Evolutionary conservation across 805 yeast genomes (phyloP).

Genomic region (Candida berthetii): DNA sequence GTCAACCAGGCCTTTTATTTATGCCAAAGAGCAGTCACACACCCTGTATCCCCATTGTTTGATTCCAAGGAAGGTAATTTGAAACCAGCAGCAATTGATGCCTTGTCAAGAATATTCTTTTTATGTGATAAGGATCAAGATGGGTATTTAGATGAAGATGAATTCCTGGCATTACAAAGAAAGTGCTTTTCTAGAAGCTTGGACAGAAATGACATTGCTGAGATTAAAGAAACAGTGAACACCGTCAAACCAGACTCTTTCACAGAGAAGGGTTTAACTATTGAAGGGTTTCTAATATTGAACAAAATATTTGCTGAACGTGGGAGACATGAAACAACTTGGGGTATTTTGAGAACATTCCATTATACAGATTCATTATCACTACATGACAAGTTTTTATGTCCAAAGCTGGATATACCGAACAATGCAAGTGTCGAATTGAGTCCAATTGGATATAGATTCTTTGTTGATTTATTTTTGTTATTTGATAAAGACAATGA

Average conservation of each 20-base stretch:
- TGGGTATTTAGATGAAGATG: conserved; percentile 67
- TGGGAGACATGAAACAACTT: conserved; percentile 94
- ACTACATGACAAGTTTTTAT: conserved; percentile 69
- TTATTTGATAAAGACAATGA: conserved; percentile 93
- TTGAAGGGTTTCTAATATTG: conserved; percentile 68
- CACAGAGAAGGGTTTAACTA: conserved; percentile 50
- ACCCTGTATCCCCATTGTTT: conserved; percentile 88
- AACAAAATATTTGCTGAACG: conserved; percentile 81
- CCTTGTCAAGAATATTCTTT: conserved; percentile 76
- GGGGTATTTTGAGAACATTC: conserved; percentile 89
- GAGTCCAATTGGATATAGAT: conserved; percentile 87
- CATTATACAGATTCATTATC: conserved; percentile 91
- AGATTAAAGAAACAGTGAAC: conserved; percentile 32
- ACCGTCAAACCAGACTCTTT: conserved; percentile 24
- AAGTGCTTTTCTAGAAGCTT: conserved; percentile 65
- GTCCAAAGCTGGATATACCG: conserved; percentile 74
- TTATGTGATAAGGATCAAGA: conserved; percentile 89
- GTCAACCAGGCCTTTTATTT: conserved; percentile 89
- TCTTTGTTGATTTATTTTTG: conserved; percentile 83
- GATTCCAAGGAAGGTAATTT: conserved; percentile 85
- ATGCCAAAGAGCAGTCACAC: conserved; percentile 89
- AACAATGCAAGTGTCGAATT: conserved; percentile 78
- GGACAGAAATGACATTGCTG: conserved; percentile 42
- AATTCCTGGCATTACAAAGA: conserved; percentile 61
- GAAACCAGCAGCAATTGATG: conserved; percentile 71